phyloP scores from a whole-genome alignment of 805 yeast genomes.

The Monosporozyma yasuniensis region DNA sequence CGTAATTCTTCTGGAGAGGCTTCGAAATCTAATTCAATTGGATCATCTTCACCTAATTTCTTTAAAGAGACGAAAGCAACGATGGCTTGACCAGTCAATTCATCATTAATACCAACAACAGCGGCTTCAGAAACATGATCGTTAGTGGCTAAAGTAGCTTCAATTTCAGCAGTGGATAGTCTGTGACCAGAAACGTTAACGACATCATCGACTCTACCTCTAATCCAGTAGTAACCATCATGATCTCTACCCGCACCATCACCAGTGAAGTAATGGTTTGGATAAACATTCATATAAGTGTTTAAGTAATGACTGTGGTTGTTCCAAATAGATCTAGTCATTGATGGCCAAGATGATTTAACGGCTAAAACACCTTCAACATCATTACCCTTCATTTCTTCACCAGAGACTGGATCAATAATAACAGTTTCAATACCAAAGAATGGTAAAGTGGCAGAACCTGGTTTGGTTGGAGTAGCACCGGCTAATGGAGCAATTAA shows the following conservation, averaged over 20 bases:
- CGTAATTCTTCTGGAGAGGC: constrained; percentile 37
- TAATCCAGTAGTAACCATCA: constrained; percentile 95
- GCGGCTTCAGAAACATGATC: constrained; percentile 83
- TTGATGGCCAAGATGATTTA: constrained; percentile 93
- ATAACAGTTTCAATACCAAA: constrained; percentile 88
- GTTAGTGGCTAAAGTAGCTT: constrained; percentile 79
- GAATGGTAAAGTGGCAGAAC: constrained; percentile 93
- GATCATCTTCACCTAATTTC: constrained; percentile 29
- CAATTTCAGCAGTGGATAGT: constrained; percentile 96
- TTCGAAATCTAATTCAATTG: constrained; percentile 25
- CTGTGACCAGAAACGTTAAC: constrained; percentile 98
- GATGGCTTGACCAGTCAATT: constrained; percentile 95
- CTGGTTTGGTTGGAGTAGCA: constrained; percentile 90
- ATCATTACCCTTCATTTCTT: constrained; percentile 74
- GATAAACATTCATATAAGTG: constrained; percentile 87
- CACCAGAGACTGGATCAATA: constrained; percentile 88
- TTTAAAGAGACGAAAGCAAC: constrained; percentile 88
- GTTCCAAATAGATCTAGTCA: constrained; percentile 91
- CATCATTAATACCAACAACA: constrained; percentile 93
- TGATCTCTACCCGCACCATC: constrained; percentile 97
- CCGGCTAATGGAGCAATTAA: constrained; percentile 93
- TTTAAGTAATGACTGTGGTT: constrained; percentile 81
- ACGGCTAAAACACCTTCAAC: constrained; percentile 96
- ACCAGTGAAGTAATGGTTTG: constrained; percentile 91
- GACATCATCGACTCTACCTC: constrained; percentile 97